Conservation (phyloP, 2,329 filamentous ascomycete genomes). For the Mycosphaerella arachidis region DNA sequence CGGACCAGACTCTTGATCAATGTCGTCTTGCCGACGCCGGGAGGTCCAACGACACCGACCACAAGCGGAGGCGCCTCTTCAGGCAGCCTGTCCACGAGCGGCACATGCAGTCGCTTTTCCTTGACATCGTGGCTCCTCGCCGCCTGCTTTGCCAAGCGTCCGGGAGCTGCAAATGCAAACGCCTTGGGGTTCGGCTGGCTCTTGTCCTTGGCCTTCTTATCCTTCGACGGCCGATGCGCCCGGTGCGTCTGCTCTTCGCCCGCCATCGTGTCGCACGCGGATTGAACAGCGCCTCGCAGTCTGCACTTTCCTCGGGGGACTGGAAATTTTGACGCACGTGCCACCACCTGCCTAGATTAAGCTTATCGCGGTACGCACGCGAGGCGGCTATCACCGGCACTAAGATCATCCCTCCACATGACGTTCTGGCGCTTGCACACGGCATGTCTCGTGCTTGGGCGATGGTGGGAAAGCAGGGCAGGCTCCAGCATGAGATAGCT, state of each 20-base stretch:
- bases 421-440: not conserved
- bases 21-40: slow-evolving; percentile 91
- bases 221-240: slow-evolving; percentile 79
- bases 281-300: not conserved
- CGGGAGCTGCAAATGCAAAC: slow-evolving; percentile 78
- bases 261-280: slow-evolving; percentile 23
- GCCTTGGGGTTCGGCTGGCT: slow-evolving; percentile 80
- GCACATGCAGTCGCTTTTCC: slow-evolving; percentile 94
- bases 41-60: slow-evolving; percentile 89
- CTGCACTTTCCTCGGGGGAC: not conserved
- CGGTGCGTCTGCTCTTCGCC: slow-evolving; percentile 68
- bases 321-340: not conserved
- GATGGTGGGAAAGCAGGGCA: not conserved
- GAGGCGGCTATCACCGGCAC: not conserved
- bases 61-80: slow-evolving; percentile 92
- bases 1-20: slow-evolving; percentile 90
- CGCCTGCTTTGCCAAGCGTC: slow-evolving; percentile 70
- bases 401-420: not conserved
- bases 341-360: not conserved
- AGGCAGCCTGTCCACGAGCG: slow-evolving; percentile 88
- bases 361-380: not conserved
- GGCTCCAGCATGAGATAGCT: slow-evolving; percentile 5
- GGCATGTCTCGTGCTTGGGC: not conserved
- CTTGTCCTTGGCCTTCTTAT: slow-evolving; percentile 68
- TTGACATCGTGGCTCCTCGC: slow-evolving; percentile 75